Base-by-base conservation (phyloP, 139 green algal genomes). In the Gonium pectorale region DNA sequence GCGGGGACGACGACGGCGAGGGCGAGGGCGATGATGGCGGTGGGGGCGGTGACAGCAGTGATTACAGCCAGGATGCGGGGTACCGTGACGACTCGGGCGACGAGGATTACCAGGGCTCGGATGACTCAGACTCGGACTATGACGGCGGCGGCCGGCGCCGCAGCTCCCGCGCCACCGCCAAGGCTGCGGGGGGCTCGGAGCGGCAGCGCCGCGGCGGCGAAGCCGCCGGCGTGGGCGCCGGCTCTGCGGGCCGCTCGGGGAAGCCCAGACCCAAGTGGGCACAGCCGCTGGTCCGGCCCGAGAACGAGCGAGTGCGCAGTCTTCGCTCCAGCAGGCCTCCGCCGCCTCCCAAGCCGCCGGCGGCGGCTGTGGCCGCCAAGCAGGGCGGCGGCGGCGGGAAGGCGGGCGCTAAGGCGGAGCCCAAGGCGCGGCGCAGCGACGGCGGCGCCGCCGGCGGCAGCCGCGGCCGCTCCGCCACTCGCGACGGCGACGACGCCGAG, bases 321-420 rank as follows among this genome's bases (percentile, higher is more conserved):
- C 77, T 83, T n/a, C 35, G 77, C 8, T 83, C 77, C 77, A 56
- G 37, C 43, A 31, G 62, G 54, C 41, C 60, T 59, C 59, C 75
- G 62, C 77, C 77, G 59, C 43, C 60, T n/a, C 77, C 77, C 0
- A 71, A 82, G 31, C 59, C 75, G 27, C 51, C 35, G 3, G 26
- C 33, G 35, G 26, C 74, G 41, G 37, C 54, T n/a, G n/a, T n/a
- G n/a, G 26, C 40, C 38, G 74, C 4, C 74, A 11, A 33, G 22
- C 22, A 4, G 62, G 70, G 68, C 0, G 29, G 43, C 43, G 56
- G 38, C 75, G 29, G 75, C 56, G 60, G n/a, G 29, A 51, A 67
- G 68, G 52, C 67, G 38, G 29, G 75, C 56, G 60, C 22, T 29
- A 51, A 67, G 68, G 52, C 67, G 38, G 46, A 71, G 21, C 29